Conservation (phyloP, 139 green algal species). For the Picochlorum sp. region DNA sequence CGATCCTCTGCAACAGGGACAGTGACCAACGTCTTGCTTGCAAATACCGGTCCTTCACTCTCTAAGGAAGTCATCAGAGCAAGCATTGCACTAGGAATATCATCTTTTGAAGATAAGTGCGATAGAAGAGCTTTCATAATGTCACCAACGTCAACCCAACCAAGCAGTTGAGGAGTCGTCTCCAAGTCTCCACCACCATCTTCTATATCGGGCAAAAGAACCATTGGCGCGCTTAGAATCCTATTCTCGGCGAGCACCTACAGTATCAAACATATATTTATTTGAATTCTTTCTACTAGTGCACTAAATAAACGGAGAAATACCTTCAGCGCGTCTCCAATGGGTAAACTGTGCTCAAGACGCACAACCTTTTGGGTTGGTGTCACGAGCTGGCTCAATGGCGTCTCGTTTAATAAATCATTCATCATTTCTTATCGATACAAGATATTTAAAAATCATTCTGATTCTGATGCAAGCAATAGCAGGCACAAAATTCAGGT, state of each 20-base stretch:
- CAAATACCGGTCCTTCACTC: conserved; percentile 42
- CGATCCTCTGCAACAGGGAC: conserved; percentile 46
- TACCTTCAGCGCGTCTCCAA: conserved; percentile 33
- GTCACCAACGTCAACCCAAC: conserved; percentile 49
- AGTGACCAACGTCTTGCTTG: conserved; percentile 45
- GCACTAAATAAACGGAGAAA: not conserved
- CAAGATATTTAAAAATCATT: too few species aligned
- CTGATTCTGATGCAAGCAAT: too few species aligned
- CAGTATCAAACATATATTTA: too few species aligned
- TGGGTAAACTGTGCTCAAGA: conserved; percentile 41
- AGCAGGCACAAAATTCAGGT: too few species aligned
- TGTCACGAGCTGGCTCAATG: not conserved
- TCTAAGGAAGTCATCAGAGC: conserved; percentile 66
- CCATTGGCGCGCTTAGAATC: conserved; percentile 56
- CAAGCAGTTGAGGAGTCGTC: conserved; percentile 33
- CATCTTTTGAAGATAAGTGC: conserved; percentile 2
- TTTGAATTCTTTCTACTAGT: too few species aligned
- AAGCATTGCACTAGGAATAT: conserved; percentile 56
- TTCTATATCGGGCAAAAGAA: conserved; percentile 29
- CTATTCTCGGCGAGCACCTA: conserved; percentile 22
- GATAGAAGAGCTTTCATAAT: conserved; percentile 33
- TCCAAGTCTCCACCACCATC: conserved; percentile 27
- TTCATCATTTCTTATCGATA: too few species aligned
- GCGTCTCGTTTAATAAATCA: not conserved
- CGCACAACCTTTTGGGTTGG: conserved; percentile 26